phyloP scores from a whole-genome alignment of 116 monocot genomes.

The Papilionanthe hybrid region DNA sequence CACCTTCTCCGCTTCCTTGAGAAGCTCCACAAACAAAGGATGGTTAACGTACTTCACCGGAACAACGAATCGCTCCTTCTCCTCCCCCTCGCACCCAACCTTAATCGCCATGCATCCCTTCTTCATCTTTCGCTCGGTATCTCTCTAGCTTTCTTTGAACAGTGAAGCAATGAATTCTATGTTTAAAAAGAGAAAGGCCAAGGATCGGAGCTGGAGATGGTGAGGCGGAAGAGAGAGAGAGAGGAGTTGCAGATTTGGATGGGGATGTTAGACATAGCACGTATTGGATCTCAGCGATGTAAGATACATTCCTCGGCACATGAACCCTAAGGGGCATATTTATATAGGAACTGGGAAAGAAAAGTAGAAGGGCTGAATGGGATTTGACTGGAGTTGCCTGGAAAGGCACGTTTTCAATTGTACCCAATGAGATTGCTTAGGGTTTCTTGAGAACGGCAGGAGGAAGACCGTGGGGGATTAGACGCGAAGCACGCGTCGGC shows the following conservation, averaged over 20 bases:
- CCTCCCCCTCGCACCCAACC: slow-evolving; percentile 20
- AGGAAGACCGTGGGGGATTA: too few relatives aligned
- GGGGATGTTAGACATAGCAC: slow-evolving; percentile 32
- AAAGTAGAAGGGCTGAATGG: not conserved
- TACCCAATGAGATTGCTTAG: too few relatives aligned
- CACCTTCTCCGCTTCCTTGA: slow-evolving; percentile 21
- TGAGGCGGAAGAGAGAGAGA: slow-evolving; percentile 26
- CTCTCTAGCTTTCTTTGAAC: not conserved
- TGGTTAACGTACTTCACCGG: slow-evolving; percentile 23
- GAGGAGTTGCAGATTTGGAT: slow-evolving; percentile 22
- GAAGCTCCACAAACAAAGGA: slow-evolving; percentile 12
- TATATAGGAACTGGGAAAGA: not conserved
- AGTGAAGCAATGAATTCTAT: too few relatives aligned
- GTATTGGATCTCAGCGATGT: not conserved
- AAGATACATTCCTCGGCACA: not conserved
- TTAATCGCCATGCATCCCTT: slow-evolving; percentile 19
- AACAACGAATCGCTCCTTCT: slow-evolving; percentile 19
- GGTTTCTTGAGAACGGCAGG: too few relatives aligned
- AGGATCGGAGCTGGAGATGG: slow-evolving; percentile 35
- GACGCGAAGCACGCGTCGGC: too few relatives aligned
- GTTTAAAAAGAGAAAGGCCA: slow-evolving; percentile 26
- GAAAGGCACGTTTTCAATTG: too few relatives aligned
- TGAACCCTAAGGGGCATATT: not conserved
- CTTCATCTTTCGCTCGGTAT: not conserved
- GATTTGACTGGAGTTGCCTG: not conserved